Percentiles rank a stretch among this genome's conserved stretches.
These are phyloP conservation scores for Westerdykella ornata DNA, from an alignment of 2,329 filamentous ascomycete genomes.

Conservation along the genomic window DNA sequence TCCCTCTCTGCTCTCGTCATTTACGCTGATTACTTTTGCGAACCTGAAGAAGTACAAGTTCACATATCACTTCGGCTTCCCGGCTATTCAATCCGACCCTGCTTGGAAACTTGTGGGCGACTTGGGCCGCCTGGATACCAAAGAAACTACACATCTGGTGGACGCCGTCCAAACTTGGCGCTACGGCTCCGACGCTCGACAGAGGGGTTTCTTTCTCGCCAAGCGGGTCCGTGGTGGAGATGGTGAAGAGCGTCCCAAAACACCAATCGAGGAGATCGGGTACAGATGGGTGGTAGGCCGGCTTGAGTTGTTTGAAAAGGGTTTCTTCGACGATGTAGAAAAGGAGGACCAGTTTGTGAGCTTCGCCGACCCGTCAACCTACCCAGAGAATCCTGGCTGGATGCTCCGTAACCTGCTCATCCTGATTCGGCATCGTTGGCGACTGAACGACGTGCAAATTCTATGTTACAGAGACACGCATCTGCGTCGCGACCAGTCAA, in stretches of 20 bases:
- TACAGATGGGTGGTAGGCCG: conserved; percentile 73
- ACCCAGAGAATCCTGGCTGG: conserved; percentile 82
- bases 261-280: conserved; percentile 50
- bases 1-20: conserved; percentile 83
- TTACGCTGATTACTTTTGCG: conserved; percentile 83
- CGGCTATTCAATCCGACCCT: conserved; percentile 82
- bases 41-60: conserved; percentile 97
- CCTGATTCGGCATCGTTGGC: conserved; percentile 75
- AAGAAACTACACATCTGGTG: conserved; percentile 72
- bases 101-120: conserved; percentile 56
- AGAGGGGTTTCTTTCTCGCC: conserved; percentile 93
- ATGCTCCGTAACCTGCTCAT: conserved; percentile 83
- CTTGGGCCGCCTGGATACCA: conserved; percentile 48
- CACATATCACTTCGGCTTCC: conserved; percentile 97
- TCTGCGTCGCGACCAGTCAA: conserved; percentile 66
- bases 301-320: conserved; percentile 71
- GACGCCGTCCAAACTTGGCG: conserved; percentile 83
- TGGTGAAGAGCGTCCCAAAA: conserved; percentile 40
- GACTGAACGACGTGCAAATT: conserved; percentile 69
- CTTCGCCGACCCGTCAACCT: conserved; percentile 91
- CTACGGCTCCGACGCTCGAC: conserved; percentile 70
- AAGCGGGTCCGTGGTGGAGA: conserved; percentile 56
- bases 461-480: conserved; percentile 87
- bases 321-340: conserved; percentile 71
- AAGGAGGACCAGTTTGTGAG: conserved; percentile 74